phyloP scores from a whole-genome alignment of 176 grass and related monocot genomes.

The Oryza brachyantha region DNA sequence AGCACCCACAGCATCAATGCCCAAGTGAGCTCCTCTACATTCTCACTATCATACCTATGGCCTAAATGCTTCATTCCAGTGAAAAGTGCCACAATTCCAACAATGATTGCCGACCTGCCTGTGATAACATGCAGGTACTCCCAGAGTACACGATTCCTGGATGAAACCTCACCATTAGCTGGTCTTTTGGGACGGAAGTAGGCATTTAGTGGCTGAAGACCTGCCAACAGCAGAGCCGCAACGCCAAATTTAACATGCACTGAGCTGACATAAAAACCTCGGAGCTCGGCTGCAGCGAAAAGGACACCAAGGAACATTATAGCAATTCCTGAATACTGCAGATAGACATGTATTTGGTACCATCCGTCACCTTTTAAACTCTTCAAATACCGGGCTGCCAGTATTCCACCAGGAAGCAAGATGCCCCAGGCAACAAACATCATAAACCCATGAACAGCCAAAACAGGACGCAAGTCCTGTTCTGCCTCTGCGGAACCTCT shows the following conservation, averaged over 20 bases:
- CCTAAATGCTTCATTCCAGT: conserved; percentile 90
- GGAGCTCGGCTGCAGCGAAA: conserved; percentile 68
- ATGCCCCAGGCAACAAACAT: conserved; percentile 96
- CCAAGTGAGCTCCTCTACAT: conserved; percentile 83
- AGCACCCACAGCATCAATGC: conserved; percentile 78
- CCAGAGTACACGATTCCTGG: conserved; percentile 61
- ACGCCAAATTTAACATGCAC: conserved; percentile 89
- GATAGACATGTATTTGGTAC: conserved; percentile 82
- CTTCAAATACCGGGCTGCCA: conserved; percentile 90
- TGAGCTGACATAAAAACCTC: conserved; percentile 63
- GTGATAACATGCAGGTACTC: conserved; percentile 81
- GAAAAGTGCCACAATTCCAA: conserved; percentile 70
- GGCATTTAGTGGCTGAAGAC: conserved; percentile 77
- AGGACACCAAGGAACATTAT: conserved; percentile 78
- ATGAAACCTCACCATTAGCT: conserved; percentile 44
- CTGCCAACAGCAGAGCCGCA: conserved; percentile 55
- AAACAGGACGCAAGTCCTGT: conserved; percentile 68
- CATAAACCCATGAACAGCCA: conserved; percentile 90
- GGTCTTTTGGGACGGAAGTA: conserved; percentile 66
- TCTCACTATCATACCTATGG: conserved; percentile 76
- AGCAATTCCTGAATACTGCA: conserved; percentile 77
- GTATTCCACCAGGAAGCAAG: conserved; percentile 82
- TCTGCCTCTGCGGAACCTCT: conserved; percentile 74
- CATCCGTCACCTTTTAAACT: conserved; percentile 75
- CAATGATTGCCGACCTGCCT: conserved; percentile 66